These are phyloP conservation scores for Sarocladiaceae sp. DNA, from an alignment of 2,329 filamentous ascomycete species.

Conservation along the genomic window DNA sequence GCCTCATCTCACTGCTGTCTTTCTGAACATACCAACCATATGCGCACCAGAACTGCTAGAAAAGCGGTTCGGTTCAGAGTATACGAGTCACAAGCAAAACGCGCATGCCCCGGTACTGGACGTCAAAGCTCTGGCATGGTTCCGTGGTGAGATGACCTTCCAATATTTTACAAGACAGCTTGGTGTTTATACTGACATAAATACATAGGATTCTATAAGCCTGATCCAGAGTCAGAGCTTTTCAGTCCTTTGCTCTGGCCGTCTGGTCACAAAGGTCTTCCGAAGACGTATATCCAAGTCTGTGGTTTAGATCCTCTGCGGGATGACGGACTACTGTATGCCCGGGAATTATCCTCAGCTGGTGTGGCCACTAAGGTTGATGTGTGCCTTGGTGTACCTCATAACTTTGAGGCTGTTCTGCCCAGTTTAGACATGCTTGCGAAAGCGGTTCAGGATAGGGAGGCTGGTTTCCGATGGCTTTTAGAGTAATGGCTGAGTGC, in stretches of 20 bases:
- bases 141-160: background rate
- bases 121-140: conserved; percentile 1
- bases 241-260: conserved; percentile 4
- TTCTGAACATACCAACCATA: background rate
- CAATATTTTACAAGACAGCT: background rate
- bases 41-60: background rate
- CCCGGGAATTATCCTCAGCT: background rate
- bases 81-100: conserved; percentile 4
- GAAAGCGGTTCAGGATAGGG: background rate
- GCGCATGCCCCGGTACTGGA: background rate
- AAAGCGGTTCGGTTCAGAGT: background rate
- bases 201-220: background rate
- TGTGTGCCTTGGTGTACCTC: conserved; percentile 2
- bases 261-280: conserved; percentile 5
- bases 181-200: background rate
- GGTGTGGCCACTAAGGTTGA: conserved; percentile 6
- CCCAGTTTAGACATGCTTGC: background rate
- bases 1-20: background rate
- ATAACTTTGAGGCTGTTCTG: background rate
- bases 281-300: background rate
- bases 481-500: background rate
- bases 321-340: conserved; percentile 1
- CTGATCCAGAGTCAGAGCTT: conserved; percentile 5
- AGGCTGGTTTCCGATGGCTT: background rate
- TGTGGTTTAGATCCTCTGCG: conserved; percentile 3